Percentiles rank a stretch among this genome's conserved stretches.
Evolutionary conservation across 768 basidiomycete genomes (phyloP).

Genomic region (Lepiota venenata): DNA sequence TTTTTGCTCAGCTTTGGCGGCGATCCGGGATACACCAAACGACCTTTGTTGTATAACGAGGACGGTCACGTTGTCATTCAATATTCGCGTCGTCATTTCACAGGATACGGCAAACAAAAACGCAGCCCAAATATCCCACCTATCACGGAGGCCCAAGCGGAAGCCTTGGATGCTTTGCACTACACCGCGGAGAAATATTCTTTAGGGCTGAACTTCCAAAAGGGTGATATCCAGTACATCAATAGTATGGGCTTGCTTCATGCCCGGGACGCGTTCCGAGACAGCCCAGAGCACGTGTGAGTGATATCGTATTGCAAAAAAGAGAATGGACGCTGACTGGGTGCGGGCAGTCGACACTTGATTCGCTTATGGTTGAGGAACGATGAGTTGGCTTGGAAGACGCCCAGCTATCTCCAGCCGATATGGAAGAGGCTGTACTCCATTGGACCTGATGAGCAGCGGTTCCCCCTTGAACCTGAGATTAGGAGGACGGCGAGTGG

Average conservation of each 20-base stretch:
- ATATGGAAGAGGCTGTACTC: conserved; percentile 39
- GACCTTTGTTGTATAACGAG: conserved; percentile 37
- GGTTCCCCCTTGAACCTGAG: conserved; percentile 42
- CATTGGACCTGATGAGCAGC: conserved; percentile 35
- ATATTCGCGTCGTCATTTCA: conserved; percentile 44
- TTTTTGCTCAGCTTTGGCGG: conserved; percentile 31
- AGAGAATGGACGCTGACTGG: neutral
- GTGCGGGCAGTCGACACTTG: conserved; percentile 34
- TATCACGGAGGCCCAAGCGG: conserved; percentile 47
- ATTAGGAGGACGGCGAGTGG: conserved; percentile 36
- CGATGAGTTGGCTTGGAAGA: conserved; percentile 43
- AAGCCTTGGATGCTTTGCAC: conserved; percentile 43
- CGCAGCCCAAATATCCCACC: conserved; percentile 39
- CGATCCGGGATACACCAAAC: conserved; percentile 29
- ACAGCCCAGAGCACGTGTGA: conserved; percentile 38
- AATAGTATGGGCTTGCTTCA: conserved; percentile 43
- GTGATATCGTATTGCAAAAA: conserved; percentile 19
- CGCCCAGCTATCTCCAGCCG: conserved; percentile 33
- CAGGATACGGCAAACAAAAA: conserved; percentile 33
- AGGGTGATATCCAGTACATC: conserved; percentile 49
- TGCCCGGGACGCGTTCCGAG: conserved; percentile 40
- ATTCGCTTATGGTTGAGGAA: conserved; percentile 45
- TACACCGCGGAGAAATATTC: conserved; percentile 41
- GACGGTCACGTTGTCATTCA: conserved; percentile 39
- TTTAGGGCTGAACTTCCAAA: conserved; percentile 41